These are phyloP conservation scores for Suillus fuscotomentosus DNA, from an alignment of 768 basidiomycete genomes.

Conservation along the genomic window DNA sequence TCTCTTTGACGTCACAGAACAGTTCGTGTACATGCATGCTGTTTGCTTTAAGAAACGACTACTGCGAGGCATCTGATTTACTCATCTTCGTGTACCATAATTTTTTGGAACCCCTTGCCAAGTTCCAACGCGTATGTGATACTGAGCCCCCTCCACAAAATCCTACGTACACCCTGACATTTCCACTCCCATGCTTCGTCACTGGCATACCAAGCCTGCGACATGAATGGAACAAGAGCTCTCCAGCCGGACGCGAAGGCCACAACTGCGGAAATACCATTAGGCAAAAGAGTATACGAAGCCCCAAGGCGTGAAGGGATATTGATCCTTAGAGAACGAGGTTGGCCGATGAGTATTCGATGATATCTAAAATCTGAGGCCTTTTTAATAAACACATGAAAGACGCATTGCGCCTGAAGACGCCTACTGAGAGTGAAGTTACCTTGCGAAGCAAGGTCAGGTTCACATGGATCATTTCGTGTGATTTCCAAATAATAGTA, in stretches of 20 bases:
- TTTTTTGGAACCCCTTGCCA: slow-evolving; percentile 28
- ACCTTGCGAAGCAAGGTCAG: too few relatives aligned
- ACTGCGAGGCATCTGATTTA: too few relatives aligned
- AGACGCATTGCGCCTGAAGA: too few relatives aligned
- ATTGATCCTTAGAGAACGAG: slow-evolving; percentile 30
- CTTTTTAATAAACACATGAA: too few relatives aligned
- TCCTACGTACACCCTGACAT: slow-evolving; percentile 45
- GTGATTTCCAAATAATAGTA: too few relatives aligned
- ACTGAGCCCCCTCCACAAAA: slow-evolving; percentile 26
- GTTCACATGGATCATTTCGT: too few relatives aligned
- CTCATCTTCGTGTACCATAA: slow-evolving; percentile 9
- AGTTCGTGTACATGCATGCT: not conserved
- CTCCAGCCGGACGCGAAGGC: slow-evolving; percentile 40
- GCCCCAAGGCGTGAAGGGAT: slow-evolving; percentile 39
- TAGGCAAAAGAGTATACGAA: slow-evolving; percentile 35
- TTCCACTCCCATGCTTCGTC: slow-evolving; percentile 42
- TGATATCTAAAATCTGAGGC: slow-evolving; percentile 27
- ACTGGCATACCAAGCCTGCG: slow-evolving; percentile 54
- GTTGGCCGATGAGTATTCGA: slow-evolving; percentile 42
- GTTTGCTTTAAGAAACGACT: not conserved
- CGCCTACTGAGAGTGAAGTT: too few relatives aligned
- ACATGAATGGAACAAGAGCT: slow-evolving; percentile 46
- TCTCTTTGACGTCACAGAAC: not conserved
- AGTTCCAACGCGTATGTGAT: slow-evolving; percentile 25
- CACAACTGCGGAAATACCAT: slow-evolving; percentile 38